Evolutionary conservation across 1,284 basidiomycete genomes (phyloP).

Genomic region (Cryptococcus jaspeensis): DNA sequence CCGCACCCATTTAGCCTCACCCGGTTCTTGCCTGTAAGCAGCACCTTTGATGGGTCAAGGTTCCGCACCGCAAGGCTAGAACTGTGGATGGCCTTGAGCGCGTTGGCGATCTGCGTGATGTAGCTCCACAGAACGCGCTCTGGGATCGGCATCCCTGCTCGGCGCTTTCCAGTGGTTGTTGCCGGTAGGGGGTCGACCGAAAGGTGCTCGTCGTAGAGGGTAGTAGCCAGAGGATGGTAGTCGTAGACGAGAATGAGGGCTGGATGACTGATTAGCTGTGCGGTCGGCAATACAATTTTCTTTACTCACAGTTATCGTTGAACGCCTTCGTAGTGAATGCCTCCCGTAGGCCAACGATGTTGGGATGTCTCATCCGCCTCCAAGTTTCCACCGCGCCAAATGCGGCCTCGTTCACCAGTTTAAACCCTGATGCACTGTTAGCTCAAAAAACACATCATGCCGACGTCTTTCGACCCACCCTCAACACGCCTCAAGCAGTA

Average conservation of each 20-base stretch:
- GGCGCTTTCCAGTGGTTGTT: slow-evolving; percentile 17
- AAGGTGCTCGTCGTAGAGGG: slow-evolving; percentile 69
- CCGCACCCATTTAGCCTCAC: slow-evolving; percentile 79
- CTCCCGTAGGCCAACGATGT: slow-evolving; percentile 80
- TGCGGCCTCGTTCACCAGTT: slow-evolving; percentile 75
- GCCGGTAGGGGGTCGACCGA: slow-evolving; percentile 48
- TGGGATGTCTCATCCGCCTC: slow-evolving; percentile 82
- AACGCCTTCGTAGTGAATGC: slow-evolving; percentile 96
- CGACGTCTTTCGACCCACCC: slow-evolving; percentile 63
- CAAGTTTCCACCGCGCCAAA: slow-evolving; percentile 84
- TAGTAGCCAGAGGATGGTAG: slow-evolving; percentile 82
- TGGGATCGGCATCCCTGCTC: slow-evolving; percentile 55
- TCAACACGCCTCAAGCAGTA: slow-evolving; percentile 83
- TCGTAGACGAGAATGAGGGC: slow-evolving; percentile 91
- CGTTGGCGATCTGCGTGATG: slow-evolving; percentile 83
- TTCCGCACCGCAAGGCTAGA: slow-evolving; percentile 77
- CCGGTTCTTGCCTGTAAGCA: slow-evolving; percentile 86
- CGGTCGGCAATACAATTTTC: too few relatives aligned
- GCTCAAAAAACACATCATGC: slow-evolving; percentile 10
- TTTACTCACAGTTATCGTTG: slow-evolving; percentile 76
- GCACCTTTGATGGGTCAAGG: slow-evolving; percentile 82
- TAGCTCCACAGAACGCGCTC: slow-evolving; percentile 95
- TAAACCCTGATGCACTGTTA: slow-evolving; percentile 63
- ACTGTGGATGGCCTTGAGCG: slow-evolving; percentile 81
- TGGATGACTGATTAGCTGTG: slow-evolving; percentile 42